Evolutionary conservation across 2,329 filamentous ascomycete species (phyloP), one percentile per base, ranked within the genome.

Genomic region (Alternaria atra): DNA sequence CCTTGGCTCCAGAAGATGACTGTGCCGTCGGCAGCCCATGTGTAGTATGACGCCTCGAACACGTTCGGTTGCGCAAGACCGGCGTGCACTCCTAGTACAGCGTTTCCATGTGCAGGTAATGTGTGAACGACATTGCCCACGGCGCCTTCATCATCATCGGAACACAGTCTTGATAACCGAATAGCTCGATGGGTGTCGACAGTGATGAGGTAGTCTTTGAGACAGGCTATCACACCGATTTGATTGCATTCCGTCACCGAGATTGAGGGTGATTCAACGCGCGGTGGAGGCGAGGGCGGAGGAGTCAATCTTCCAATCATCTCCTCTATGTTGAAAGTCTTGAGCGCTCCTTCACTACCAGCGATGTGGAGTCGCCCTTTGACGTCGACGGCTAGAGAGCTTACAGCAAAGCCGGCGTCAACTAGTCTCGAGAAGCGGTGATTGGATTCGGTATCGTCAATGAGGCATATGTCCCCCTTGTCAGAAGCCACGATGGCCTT

Each of bases 1-100:
- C 94, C 95, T 50, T 92, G 85, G 68, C 89, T 87, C 95, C 95
- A 99, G 68, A 97, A 91, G 25, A 92, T 87, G 52, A 98, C 86
- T 15, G 86, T 88, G 5, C 95, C 95, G 52, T 89, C 89, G 23
- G 86, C 87, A 2, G 94, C 94, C 92, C 94, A 99, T 0, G 94
- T 97, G 66, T 94, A 89, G 73, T 98, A 97, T 8, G 89, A 86
- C 1, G 92, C 89, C 23, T 86, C 83, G 25, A 87, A 80, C 5
- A 82, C 76, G 60, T 91, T 91, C 0, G 87, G 84, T 23, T 82
- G 81, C 3, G 84, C 77, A 5, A 97, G 80, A 0, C 88, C 78
- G 20, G 66, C 66, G 53, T 89, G 86, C 1, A 97, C 89, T 13
- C 95, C 95, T 42, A 93, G 79, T 5, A 89, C 84, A 23, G 86